Conservation (phyloP, 306 rosid genomes). For the Quercus bicolor region DNA sequence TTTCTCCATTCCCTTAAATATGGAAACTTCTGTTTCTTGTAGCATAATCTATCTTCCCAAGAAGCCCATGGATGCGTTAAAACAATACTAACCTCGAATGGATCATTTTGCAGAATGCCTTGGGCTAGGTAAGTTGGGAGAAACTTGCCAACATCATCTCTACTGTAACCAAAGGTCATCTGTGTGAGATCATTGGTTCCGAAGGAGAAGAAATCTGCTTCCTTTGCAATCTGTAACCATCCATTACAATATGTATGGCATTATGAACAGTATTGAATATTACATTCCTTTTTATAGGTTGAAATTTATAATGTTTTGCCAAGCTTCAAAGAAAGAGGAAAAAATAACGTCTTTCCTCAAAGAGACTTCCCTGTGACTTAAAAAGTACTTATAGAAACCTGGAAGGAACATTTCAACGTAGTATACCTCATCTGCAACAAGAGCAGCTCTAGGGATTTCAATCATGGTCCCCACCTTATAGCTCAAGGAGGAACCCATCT, state of each 20-base stretch:
- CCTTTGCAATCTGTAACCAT: slow-evolving; percentile 68
- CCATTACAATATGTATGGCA: slow-evolving; percentile 10
- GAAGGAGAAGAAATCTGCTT: slow-evolving; percentile 97
- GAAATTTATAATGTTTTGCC: not conserved
- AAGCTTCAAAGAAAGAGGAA: not conserved
- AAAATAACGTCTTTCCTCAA: not conserved
- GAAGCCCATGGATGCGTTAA: not conserved
- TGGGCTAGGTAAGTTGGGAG: slow-evolving; percentile 67
- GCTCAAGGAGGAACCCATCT: slow-evolving; percentile 68
- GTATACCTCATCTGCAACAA: slow-evolving; percentile 88
- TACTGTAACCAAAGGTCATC: slow-evolving; percentile 96
- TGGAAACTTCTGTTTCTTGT: not conserved
- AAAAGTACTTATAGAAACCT: not conserved
- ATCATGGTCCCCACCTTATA: slow-evolving; percentile 97
- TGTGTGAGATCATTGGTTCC: slow-evolving; percentile 99
- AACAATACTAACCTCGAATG: slow-evolving; percentile 64
- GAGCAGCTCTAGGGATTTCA: slow-evolving; percentile 95
- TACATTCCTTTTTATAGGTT: not conserved
- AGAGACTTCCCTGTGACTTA: no score
- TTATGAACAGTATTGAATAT: not conserved
- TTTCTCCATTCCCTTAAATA: not conserved
- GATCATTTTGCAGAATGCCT: slow-evolving; percentile 88
- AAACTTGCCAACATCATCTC: slow-evolving; percentile 96
- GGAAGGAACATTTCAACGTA: not conserved
- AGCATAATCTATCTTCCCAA: not conserved